Conservation (phyloP, 495 filamentous ascomycete genomes). For the Penicillium canariense region DNA sequence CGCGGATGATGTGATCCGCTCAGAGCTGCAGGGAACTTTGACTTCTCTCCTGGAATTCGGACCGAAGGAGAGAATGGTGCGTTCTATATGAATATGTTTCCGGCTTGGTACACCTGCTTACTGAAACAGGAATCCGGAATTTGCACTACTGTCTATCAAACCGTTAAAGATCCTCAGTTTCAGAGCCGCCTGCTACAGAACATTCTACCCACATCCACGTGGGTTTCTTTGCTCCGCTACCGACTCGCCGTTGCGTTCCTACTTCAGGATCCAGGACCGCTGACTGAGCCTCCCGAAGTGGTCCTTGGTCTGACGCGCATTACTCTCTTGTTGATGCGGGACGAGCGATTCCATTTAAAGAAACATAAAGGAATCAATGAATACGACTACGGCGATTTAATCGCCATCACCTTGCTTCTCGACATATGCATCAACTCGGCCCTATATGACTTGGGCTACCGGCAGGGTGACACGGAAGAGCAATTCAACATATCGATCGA, state of each 20-base stretch:
- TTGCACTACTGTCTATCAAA: constrained; percentile 50
- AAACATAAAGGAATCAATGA: constrained; percentile 29
- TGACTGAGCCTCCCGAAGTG: constrained; percentile 40
- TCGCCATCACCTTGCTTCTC: constrained; percentile 61
- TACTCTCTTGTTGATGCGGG: constrained; percentile 47
- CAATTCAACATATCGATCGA: constrained; percentile 72
- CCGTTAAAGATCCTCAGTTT: constrained; percentile 48
- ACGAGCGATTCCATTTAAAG: constrained; percentile 48
- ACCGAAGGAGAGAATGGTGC: constrained; percentile 18
- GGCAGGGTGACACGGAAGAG: constrained; percentile 34
- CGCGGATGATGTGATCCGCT: constrained; percentile 35
- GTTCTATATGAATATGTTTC: background rate
- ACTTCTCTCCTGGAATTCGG: constrained; percentile 35
- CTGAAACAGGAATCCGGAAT: constrained; percentile 50
- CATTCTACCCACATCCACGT: constrained; percentile 52
- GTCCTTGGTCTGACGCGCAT: constrained; percentile 53
- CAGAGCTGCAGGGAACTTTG: constrained; percentile 48
- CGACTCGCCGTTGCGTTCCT: constrained; percentile 73
- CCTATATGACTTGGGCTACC: constrained; percentile 29
- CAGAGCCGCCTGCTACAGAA: constrained; percentile 59
- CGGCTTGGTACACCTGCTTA: constrained; percentile 12
- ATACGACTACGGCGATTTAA: constrained; percentile 67
- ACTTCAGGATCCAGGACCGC: constrained; percentile 50
- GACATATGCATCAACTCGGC: constrained; percentile 72
- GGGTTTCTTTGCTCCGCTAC: constrained; percentile 61